Conservation (phyloP, 768 basidiomycete genomes). For the Tulasnella sp. region DNA sequence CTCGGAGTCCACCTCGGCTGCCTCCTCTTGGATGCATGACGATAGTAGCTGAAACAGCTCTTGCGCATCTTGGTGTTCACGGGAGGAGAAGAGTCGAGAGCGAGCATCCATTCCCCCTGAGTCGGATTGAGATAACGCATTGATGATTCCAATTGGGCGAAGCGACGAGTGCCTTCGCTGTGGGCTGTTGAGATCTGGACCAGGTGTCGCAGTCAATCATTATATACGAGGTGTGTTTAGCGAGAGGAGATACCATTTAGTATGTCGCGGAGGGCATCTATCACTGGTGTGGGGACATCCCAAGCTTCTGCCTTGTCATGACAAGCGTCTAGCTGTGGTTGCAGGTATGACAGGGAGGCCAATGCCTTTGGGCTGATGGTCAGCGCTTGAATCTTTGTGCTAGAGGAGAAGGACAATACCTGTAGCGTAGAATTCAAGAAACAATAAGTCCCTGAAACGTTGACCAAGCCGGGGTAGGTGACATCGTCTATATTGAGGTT, state of each 20-base stretch:
- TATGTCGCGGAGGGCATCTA: constrained; percentile 64
- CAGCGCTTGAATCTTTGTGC: constrained; percentile 11
- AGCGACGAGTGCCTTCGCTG: constrained; percentile 45
- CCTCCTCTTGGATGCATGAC: constrained; percentile 79
- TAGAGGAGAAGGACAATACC: constrained; percentile 35
- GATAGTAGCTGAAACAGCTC: constrained; percentile 93
- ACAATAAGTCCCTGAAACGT: constrained; percentile 91
- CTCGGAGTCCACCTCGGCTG: constrained; percentile 59
- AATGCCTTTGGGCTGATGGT: constrained; percentile 45
- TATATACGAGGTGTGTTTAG: neutral
- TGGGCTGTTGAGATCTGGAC: constrained; percentile 55
- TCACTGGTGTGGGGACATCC: constrained; percentile 76
- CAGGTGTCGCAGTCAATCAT: neutral
- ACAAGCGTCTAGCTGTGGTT: constrained; percentile 64
- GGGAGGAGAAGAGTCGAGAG: constrained; percentile 64
- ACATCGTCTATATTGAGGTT: constrained; percentile 12
- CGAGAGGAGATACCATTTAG: constrained; percentile 41
- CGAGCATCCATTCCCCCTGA: constrained; percentile 34
- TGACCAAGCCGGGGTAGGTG: constrained; percentile 79
- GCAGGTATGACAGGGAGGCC: constrained; percentile 72
- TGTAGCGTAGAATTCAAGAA: constrained; percentile 97
- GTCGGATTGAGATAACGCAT: constrained; percentile 46
- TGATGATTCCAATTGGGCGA: constrained; percentile 60
- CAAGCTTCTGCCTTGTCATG: constrained; percentile 63
- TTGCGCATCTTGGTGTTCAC: constrained; percentile 96